Base-by-base conservation (phyloP, 768 basidiomycete genomes). In the Goffeauzyma gilvescens region DNA sequence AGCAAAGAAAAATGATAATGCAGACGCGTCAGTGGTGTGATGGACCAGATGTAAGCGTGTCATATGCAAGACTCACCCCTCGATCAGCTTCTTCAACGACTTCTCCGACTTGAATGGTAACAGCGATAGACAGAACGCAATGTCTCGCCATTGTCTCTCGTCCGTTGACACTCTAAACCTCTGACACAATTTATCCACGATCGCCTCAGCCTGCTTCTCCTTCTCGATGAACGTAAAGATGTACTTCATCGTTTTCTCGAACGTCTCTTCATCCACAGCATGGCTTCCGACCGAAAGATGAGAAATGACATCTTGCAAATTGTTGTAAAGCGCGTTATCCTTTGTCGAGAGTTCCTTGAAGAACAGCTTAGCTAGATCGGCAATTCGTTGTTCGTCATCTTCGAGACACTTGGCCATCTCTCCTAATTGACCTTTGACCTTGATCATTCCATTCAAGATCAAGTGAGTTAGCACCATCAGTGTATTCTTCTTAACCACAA, bases 401-500 rank as follows among this genome's bases (percentile, higher is more conserved):
- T 95, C 87, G 6, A 96, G 66, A 59, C 93, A 96, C 65, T 98
- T 96, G n/a, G 90, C 93, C 90, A 98, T 96, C 70, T 98, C 93
- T 14, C 93, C 93, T 6, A 98, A 70, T 60, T 98, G 90, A 1
- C 93, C 93, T 66, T 98, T 96, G 53, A 96, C 89, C 65, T 96
- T 98, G 72, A 98, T 82, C 93, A 96, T 95, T 2, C 90, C 90
- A 55, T 95, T 95, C 48, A 98, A 67, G 58, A 96, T 96, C 47
- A 98, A 67, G 62, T 95, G 86, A 9, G 87, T 90, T 43, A 96
- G 70, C 23, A 96, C 93, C 90, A 96, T 96, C 33, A 98, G 72
- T 26, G 90, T 93, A 66, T 96, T 96, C 72, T 96, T 96, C 75
- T 96, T 98, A 50, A 98, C 90, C 30, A 79, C 74, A 8, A 84